phyloP scores from a whole-genome alignment of 805 yeast species.

The Vanderwaltozyma tropicalis region DNA sequence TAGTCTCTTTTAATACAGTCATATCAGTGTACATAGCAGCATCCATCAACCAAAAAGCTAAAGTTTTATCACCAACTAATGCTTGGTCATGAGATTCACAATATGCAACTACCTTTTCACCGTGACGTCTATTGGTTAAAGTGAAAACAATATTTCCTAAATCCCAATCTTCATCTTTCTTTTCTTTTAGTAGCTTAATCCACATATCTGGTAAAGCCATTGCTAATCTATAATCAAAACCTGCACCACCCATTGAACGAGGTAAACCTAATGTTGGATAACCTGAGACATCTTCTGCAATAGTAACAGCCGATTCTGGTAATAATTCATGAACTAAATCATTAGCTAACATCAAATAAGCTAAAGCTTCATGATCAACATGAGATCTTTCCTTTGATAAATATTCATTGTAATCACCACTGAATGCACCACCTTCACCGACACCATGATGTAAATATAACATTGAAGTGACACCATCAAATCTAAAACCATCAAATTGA shows the following conservation, averaged over 20 bases:
- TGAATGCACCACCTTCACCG: conserved; percentile 69
- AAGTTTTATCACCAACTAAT: conserved; percentile 88
- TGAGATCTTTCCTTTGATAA: conserved; percentile 52
- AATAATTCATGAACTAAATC: conserved; percentile 51
- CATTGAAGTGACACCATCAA: conserved; percentile 95
- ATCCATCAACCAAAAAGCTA: conserved; percentile 98
- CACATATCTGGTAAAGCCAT: conserved; percentile 99
- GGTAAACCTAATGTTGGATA: conserved; percentile 91
- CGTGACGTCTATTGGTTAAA: conserved; percentile 77
- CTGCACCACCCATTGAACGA: conserved; percentile 70
- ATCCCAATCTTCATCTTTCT: conserved; percentile 84
- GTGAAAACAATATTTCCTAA: conserved; percentile 70
- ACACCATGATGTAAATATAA: conserved; percentile 86
- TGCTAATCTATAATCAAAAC: conserved; percentile 85
- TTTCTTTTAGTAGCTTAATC: conserved; percentile 86
- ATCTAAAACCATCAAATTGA: conserved; percentile 88
- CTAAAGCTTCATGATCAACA: conserved; percentile 81
- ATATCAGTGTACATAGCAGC: conserved; percentile 95
- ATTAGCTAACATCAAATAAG: conserved; percentile 87
- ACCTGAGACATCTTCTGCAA: conserved; percentile 96
- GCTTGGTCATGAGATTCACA: conserved; percentile 98
- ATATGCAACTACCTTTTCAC: conserved; percentile 82
- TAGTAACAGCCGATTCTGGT: conserved; percentile 49
- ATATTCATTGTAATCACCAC: conserved; percentile 90
- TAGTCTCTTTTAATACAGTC: conserved; percentile 64